A percentile compares a stretch with the other conserved stretches of the same genome.
These are phyloP conservation scores for Boletus rex-veris DNA, from an alignment of 768 basidiomycete species.

Conservation along the genomic window DNA sequence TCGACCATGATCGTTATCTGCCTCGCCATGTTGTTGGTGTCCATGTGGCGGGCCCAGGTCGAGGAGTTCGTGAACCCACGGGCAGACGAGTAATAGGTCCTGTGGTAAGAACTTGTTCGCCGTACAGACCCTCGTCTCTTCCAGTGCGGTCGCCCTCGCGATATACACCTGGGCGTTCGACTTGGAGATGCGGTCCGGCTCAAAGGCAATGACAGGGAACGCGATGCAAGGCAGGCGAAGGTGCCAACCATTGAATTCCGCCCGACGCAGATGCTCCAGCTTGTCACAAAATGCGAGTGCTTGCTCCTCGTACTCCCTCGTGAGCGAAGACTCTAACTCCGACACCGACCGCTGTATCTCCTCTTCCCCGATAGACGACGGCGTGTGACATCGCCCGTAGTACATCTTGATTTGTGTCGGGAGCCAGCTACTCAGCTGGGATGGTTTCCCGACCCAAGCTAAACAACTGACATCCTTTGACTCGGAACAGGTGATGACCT, in stretches of 20 bases:
- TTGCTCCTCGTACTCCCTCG: neutral
- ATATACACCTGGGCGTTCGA: neutral
- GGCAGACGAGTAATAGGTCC: constrained; percentile 3
- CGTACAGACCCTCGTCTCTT: neutral
- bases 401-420: neutral
- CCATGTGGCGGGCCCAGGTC: neutral
- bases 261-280: neutral
- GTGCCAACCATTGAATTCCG: neutral
- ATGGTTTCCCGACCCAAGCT: constrained; percentile 2
- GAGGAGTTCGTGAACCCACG: constrained; percentile 10
- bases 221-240: constrained; percentile 1
- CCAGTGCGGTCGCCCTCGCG: neutral
- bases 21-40: neutral
- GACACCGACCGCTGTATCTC: neutral
- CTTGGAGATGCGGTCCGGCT: neutral
- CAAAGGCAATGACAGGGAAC: neutral
- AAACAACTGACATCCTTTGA: constrained; percentile 1
- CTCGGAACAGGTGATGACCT: constrained; percentile 4
- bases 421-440: constrained; percentile 1
- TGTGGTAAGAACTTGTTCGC: neutral
- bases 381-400: neutral
- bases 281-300: neutral
- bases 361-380: neutral
- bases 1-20: neutral
- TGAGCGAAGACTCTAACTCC: neutral